Evolutionary conservation across 169 alveolate genomes (phyloP).

Genomic region (Amoebophrya sp.): DNA sequence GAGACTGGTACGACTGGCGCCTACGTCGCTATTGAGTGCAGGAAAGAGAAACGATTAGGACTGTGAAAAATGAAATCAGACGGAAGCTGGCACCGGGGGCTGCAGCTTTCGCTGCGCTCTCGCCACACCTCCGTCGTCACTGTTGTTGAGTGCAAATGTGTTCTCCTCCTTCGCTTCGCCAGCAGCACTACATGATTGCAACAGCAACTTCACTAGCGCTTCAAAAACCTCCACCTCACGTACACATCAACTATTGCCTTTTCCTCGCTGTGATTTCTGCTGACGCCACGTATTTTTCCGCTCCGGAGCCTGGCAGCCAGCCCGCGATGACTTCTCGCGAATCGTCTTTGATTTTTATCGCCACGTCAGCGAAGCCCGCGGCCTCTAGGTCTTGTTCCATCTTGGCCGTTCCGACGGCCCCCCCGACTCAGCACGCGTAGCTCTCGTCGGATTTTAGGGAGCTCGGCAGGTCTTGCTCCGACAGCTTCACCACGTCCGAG

Average conservation of each 20-base stretch:
- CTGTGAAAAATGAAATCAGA: no score
- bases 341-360: not conserved
- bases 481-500: not conserved
- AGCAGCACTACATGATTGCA: no score
- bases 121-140: no score
- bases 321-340: not conserved
- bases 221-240: not conserved
- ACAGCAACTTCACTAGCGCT: no score
- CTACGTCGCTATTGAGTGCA: no score
- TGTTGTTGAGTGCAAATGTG: no score
- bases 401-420: not conserved
- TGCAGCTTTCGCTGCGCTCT: no score
- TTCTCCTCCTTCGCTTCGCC: no score
- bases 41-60: no score
- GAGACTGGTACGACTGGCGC: no score
- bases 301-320: not conserved
- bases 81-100: no score
- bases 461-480: not conserved
- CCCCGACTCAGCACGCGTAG: constrained; percentile 4
- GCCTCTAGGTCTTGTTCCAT: not conserved
- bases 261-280: not conserved
- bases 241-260: not conserved
- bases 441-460: not conserved
- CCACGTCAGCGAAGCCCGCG: not conserved
- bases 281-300: not conserved